A percentile compares a stretch with the other conserved stretches of the same genome.
phyloP scores from a whole-genome alignment of 2,329 filamentous ascomycete species.

The Pseudocercospora fijiensis region DNA sequence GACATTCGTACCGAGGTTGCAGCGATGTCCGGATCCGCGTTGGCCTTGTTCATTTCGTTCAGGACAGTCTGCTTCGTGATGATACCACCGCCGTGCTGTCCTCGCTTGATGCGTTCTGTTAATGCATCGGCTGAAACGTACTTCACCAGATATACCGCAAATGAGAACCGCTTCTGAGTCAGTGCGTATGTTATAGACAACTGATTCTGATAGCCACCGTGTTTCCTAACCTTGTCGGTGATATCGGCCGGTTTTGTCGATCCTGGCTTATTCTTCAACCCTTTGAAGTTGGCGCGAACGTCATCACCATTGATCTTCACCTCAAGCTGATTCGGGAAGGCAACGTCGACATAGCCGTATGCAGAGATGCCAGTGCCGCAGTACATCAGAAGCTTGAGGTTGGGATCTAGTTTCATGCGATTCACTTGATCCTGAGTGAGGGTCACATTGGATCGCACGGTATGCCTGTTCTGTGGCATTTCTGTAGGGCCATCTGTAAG shows the following conservation, averaged over 20 bases:
- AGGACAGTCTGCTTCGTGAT: constrained; percentile 81
- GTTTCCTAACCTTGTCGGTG: constrained; percentile 70
- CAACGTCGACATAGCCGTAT: constrained; percentile 66
- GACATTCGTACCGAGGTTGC: constrained; percentile 86
- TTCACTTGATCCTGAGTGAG: constrained; percentile 56
- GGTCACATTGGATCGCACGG: constrained; percentile 58
- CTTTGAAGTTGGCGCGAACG: constrained; percentile 88
- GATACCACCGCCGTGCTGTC: constrained; percentile 51
- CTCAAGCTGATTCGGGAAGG: constrained; percentile 90
- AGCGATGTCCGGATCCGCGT: constrained; percentile 78
- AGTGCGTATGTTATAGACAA: constrained; percentile 89
- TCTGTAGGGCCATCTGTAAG: constrained; percentile 44
- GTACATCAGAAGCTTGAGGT: constrained; percentile 75
- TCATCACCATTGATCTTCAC: constrained; percentile 86
- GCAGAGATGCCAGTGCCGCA: constrained; percentile 62
- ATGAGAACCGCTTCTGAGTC: constrained; percentile 67
- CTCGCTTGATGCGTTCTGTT: constrained; percentile 63
- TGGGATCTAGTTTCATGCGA: constrained; percentile 60
- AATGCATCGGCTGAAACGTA: constrained; percentile 70
- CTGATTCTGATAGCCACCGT: constrained; percentile 69
- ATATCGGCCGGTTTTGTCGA: constrained; percentile 93
- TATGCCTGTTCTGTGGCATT: constrained; percentile 60
- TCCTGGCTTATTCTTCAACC: constrained; percentile 92
- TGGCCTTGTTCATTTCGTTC: constrained; percentile 74
- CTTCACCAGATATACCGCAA: constrained; percentile 74